Evolutionary conservation across 179 eudicot genomes (phyloP).

Genomic region (Gypsophila paniculata): DNA sequence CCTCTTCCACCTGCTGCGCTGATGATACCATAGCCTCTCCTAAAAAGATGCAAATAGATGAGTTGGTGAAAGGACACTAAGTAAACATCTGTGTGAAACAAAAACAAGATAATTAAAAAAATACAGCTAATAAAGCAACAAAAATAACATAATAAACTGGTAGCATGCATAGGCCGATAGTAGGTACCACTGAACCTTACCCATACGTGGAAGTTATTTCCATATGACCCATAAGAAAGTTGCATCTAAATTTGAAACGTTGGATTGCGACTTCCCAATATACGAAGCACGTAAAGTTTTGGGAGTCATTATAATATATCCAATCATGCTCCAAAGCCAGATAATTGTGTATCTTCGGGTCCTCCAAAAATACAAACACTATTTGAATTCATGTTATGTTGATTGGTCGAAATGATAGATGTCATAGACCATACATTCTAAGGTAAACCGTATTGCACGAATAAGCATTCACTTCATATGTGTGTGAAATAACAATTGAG

Average conservation of each 20-base stretch:
- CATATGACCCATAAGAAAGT: no score
- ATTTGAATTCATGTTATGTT: background rate
- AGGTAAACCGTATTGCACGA: background rate
- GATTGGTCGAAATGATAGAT: constrained; percentile 5
- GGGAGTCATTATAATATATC: background rate
- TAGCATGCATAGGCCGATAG: background rate
- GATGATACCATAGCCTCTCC: constrained; percentile 71
- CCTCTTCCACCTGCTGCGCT: constrained; percentile 93
- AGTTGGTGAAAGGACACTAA: background rate
- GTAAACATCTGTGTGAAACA: background rate
- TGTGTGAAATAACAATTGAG: constrained; percentile 4
- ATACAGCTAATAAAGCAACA: background rate
- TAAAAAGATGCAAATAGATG: constrained; percentile 22
- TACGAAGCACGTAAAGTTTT: no score
- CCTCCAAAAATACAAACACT: background rate
- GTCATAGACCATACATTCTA: background rate
- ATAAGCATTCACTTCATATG: background rate
- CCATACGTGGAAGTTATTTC: no score
- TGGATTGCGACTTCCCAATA: no score
- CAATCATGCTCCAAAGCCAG: background rate
- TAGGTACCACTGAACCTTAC: no score
- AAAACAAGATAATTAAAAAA: background rate
- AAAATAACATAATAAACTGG: background rate
- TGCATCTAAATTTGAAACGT: no score
- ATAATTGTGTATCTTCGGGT: background rate